A percentile compares a stretch with the other conserved stretches of the same genome.
Evolutionary conservation across 2,329 filamentous ascomycete genomes (phyloP).

Genomic region (Coniella vitis): DNA sequence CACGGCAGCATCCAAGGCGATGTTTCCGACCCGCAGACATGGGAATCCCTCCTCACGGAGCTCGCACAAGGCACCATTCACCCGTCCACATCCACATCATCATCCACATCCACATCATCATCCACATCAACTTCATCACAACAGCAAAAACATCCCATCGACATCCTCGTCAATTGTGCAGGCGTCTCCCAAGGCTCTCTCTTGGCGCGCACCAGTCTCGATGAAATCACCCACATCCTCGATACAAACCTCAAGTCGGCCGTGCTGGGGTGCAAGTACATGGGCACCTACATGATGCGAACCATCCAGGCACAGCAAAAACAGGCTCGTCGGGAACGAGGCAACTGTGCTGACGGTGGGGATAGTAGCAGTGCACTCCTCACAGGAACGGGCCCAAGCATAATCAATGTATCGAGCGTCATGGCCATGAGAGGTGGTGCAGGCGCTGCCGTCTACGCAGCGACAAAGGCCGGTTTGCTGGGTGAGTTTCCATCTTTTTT

Average conservation of each 20-base stretch:
- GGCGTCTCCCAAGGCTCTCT: conserved; percentile 62
- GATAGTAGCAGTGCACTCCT: too few species aligned
- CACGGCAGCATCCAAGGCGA: conserved; percentile 14
- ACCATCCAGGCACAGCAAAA: not conserved
- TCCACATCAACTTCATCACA: too few species aligned
- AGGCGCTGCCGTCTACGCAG: conserved; percentile 67
- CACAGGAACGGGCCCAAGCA: conserved; percentile 38
- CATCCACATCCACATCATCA: too few species aligned
- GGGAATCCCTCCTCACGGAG: conserved; percentile 13
- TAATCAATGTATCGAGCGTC: conserved; percentile 77
- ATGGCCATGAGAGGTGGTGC: conserved; percentile 62
- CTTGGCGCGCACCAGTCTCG: conserved; percentile 47
- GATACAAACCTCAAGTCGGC: conserved; percentile 65
- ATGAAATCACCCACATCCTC: conserved; percentile 51
- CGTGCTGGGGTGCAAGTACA: conserved; percentile 51
- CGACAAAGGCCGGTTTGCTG: conserved; percentile 73
- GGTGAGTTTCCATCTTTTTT: conserved; percentile 36
- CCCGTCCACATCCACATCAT: too few species aligned
- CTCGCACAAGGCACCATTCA: not conserved
- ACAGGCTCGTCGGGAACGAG: conserved; percentile 18
- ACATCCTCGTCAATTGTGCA: conserved; percentile 73
- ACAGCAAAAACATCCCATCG: conserved; percentile 17
- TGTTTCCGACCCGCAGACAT: conserved; percentile 17
- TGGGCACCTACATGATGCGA: conserved; percentile 42
- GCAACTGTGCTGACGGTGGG: too few species aligned